A percentile compares a stretch with the other conserved stretches of the same genome.
Evolutionary conservation across 768 basidiomycete species (phyloP).

Genomic region (Lenzites betulinus): DNA sequence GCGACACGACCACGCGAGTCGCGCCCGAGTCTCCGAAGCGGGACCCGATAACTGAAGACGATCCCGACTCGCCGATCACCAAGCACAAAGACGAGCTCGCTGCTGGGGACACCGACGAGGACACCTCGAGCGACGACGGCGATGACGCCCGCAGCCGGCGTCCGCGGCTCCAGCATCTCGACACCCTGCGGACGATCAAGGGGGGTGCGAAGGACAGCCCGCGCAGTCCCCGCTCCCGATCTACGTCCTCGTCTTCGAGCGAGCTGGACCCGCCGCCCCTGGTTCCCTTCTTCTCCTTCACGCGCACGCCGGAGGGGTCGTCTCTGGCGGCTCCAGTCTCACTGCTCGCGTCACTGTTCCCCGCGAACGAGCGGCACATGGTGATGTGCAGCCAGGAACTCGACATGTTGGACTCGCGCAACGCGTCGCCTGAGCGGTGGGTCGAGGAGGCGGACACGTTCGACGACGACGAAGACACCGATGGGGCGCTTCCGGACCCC

Average conservation of each 20-base stretch:
- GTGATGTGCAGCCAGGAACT: slow-evolving; percentile 73
- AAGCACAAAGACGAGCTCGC: slow-evolving; percentile 16
- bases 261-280: slow-evolving; percentile 18
- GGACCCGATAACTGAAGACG: slow-evolving; percentile 13
- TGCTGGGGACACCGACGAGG: slow-evolving; percentile 8
- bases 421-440: slow-evolving; percentile 26
- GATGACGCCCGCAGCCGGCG: slow-evolving; percentile 4
- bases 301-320: slow-evolving; percentile 73
- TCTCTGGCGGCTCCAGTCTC: slow-evolving; percentile 73
- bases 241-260: slow-evolving; percentile 17
- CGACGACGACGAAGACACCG: slow-evolving; percentile 35
- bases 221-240: slow-evolving; percentile 17
- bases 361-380: slow-evolving; percentile 70
- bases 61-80: slow-evolving; percentile 16
- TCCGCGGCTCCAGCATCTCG: slow-evolving; percentile 6
- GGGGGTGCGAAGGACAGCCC: neutral
- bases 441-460: slow-evolving; percentile 35
- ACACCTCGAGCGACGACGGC: neutral
- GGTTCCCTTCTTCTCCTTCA: slow-evolving; percentile 83
- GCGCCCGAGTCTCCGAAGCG: slow-evolving; percentile 26
- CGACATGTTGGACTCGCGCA: slow-evolving; percentile 51
- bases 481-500: slow-evolving; percentile 22
- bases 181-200: slow-evolving; percentile 7
- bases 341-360: slow-evolving; percentile 69
- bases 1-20: slow-evolving; percentile 28